These are phyloP conservation scores for Sergeia podlipaevii DNA, from an alignment of 208 protist species.

Conservation along the genomic window DNA sequence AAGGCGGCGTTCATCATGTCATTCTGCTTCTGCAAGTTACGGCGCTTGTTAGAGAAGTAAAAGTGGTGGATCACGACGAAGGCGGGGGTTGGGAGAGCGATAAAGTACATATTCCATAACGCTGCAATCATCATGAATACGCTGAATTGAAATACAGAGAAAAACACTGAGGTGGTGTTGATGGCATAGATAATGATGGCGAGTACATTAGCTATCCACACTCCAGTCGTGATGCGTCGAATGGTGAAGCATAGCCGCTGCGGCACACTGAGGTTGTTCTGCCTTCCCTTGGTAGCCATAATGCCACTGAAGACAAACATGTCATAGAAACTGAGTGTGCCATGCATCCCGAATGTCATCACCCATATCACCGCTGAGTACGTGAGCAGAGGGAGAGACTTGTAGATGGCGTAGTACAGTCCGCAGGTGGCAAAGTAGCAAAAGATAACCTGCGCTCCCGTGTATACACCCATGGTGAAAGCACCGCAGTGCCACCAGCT, in stretches of 20 bases:
- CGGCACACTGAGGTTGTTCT: slow-evolving; percentile 54
- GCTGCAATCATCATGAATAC: slow-evolving; percentile 55
- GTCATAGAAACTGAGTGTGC: slow-evolving; percentile 58
- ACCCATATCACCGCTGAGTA: slow-evolving; percentile 41
- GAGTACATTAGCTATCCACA: slow-evolving; percentile 41
- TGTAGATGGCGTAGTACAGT: slow-evolving; percentile 35
- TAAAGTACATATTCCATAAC: slow-evolving; percentile 57
- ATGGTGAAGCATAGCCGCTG: slow-evolving; percentile 63
- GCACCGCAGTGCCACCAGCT: slow-evolving; percentile 34
- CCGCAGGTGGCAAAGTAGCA: slow-evolving; percentile 37
- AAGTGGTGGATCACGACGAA: slow-evolving; percentile 54
- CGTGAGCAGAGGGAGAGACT: slow-evolving; percentile 32
- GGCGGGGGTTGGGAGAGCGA: slow-evolving; percentile 38
- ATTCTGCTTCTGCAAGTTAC: slow-evolving; percentile 41
- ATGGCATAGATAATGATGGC: slow-evolving; percentile 53
- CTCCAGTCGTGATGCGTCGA: slow-evolving; percentile 23
- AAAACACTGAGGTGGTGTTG: slow-evolving; percentile 45
- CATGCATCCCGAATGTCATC: slow-evolving; percentile 54
- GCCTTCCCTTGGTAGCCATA: slow-evolving; percentile 51
- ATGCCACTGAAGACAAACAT: slow-evolving; percentile 55
- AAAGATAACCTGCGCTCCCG: slow-evolving; percentile 20
- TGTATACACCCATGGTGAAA: slow-evolving; percentile 33
- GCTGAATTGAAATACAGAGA: slow-evolving; percentile 42
- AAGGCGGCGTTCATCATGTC: slow-evolving; percentile 29
- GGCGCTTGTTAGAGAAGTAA: slow-evolving; percentile 39